Base-by-base conservation (phyloP, 192 early-diverging fungal species). In the Coemansia sp. region DNA sequence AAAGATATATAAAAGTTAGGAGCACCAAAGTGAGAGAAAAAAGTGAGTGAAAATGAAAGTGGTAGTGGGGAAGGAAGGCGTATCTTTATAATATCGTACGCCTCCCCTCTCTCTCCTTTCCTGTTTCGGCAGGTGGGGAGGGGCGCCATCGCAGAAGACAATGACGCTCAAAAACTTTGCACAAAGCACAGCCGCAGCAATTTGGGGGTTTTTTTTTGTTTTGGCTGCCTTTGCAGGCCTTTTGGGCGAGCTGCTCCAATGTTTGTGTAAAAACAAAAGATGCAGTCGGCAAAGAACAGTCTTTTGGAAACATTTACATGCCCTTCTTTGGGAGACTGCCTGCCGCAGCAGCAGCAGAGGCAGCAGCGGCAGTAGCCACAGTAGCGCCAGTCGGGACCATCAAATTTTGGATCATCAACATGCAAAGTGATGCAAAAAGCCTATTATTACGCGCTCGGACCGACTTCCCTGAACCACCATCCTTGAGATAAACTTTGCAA, bases 171-270 rank as follows among this genome's bases (percentile, higher is more conserved):
- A 60, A 29, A 29, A 59, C 55, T 59, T 59, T 59, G 29, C 3
- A 31, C 24, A 57, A 57, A 57, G 15, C 57, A 16, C 57, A 60
- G 57, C 57, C 57, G 57, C 57, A 60, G 57, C 57, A 60, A 38
- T 60, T 60, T 11, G 57, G 57, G 57, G 33, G 34, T 2, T 8
- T 29, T 55, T 55, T 55, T 8, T 29, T 55, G 52, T 55, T 55
- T 55, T n/a, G 49, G 20, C 22, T 16, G 29, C 10, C 57, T 60
- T 60, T 60, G 54, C 24, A 57, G 29, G 12, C 11, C 3, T 13
- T 13, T 47, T 47, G 46, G 46, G 46, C 36, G 36, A 38, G 36
- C 36, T 38, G 36, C 36, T 38, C 36, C 36, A 38, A 38, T 38
- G 36, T 38, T 52, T 52, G 49, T 24, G 49, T 6, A 52, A 20